A percentile compares a stretch with the other conserved stretches of the same genome.
Evolutionary conservation across 352 stramenopile species (phyloP).

Genomic region (Pythium brassicae): DNA sequence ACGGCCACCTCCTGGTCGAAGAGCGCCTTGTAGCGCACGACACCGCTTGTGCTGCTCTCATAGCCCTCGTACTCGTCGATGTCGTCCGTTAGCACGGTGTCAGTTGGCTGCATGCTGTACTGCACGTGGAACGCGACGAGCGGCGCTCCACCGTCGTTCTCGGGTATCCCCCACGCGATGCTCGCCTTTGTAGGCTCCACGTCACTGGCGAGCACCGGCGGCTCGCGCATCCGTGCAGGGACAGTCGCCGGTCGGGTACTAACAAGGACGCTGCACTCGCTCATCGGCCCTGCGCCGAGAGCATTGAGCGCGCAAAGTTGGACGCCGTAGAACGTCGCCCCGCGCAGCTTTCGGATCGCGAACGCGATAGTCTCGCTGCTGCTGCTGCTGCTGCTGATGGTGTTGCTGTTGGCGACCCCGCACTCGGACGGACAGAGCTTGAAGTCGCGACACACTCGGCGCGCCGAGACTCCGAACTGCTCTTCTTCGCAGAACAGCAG

Average conservation of each 20-base stretch:
- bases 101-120: constrained; percentile 26
- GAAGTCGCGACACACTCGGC: constrained; percentile 35
- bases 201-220: constrained; percentile 20
- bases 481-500: constrained; percentile 46
- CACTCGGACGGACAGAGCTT: constrained; percentile 20
- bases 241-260: constrained; percentile 34
- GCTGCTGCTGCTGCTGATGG: constrained; percentile 1
- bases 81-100: constrained; percentile 4
- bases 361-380: constrained; percentile 8
- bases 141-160: constrained; percentile 46
- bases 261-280: constrained; percentile 27
- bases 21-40: constrained; percentile 9
- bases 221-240: constrained; percentile 25
- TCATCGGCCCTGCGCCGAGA: constrained; percentile 35
- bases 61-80: constrained; percentile 13
- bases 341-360: constrained; percentile 30
- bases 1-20: constrained; percentile 40
- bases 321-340: constrained; percentile 40
- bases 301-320: constrained; percentile 41
- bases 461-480: constrained; percentile 52
- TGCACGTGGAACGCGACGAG: constrained; percentile 48
- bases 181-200: constrained; percentile 41
- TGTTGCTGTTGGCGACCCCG: too few species aligned
- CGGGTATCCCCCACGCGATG: constrained; percentile 33
- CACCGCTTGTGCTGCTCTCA: neutral